Conservation (phyloP, 805 yeast genomes). For the Candida sakaeoensis region DNA sequence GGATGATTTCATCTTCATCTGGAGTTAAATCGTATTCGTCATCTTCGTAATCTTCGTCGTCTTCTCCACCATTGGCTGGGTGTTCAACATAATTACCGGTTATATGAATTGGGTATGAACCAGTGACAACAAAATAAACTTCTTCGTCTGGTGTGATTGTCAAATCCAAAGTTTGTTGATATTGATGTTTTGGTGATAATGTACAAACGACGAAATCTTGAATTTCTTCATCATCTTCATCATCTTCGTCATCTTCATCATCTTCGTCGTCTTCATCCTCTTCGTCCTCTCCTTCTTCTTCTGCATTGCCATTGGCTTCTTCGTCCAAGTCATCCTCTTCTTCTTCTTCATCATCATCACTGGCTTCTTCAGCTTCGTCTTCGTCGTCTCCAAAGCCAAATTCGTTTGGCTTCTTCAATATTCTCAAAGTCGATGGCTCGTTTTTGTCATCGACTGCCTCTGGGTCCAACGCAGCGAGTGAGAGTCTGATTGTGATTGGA, state of each 20-base stretch:
- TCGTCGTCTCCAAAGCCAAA: constrained; percentile 41
- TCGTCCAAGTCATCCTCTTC: constrained; percentile 43
- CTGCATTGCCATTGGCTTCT: constrained; percentile 6
- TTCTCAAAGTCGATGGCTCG: constrained; percentile 85
- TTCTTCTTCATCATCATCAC: constrained; percentile 42
- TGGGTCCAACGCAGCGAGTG: constrained; percentile 95
- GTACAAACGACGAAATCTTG: constrained; percentile 87
- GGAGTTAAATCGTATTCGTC: constrained; percentile 63
- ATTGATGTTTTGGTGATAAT: constrained; percentile 76
- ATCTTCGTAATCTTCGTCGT: constrained; percentile 53
- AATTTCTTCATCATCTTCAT: constrained; percentile 68
- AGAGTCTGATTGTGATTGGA: constrained; percentile 86
- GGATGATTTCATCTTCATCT: constrained; percentile 68
- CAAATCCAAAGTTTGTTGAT: constrained; percentile 87
- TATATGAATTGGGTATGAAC: constrained; percentile 89
- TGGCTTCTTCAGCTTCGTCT: constrained; percentile 42
- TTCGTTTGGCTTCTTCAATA: constrained; percentile 64
- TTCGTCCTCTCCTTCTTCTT: constrained; percentile 24
- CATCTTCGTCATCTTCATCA: constrained; percentile 53
- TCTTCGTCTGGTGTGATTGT: constrained; percentile 93
- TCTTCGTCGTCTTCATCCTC: constrained; percentile 51
- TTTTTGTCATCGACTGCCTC: constrained; percentile 75
- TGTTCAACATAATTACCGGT: constrained; percentile 96
- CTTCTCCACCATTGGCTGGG: constrained; percentile 76
- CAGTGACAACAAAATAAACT: constrained; percentile 90